These are phyloP conservation scores for Penicillium psychrosexuale DNA, from an alignment of 2,329 filamentous ascomycete species.

Conservation along the genomic window DNA sequence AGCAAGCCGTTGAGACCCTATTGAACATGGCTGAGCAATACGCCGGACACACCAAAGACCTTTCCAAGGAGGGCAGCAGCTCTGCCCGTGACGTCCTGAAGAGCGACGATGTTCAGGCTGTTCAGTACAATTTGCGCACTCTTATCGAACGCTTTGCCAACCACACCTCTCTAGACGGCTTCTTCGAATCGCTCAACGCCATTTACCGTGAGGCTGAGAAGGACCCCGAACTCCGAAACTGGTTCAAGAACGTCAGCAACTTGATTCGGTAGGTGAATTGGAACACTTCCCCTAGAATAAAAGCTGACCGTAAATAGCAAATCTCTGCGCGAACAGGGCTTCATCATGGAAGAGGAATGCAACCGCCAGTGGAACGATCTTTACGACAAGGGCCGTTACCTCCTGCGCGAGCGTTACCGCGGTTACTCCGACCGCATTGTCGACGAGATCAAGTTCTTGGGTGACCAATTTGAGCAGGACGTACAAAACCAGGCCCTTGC, in stretches of 20 bases:
- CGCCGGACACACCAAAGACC: conserved; percentile 65
- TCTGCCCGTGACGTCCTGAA: conserved; percentile 69
- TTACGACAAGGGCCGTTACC: conserved; percentile 79
- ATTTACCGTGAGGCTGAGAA: conserved; percentile 84
- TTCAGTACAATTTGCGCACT: conserved; percentile 77
- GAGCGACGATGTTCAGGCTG: conserved; percentile 62
- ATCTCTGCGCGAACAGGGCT: conserved; percentile 85
- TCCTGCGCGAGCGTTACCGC: conserved; percentile 85
- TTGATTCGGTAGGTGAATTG: conserved; percentile 59
- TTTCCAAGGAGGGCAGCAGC: conserved; percentile 63
- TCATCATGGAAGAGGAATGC: conserved; percentile 76
- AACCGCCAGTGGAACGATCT: conserved; percentile 79
- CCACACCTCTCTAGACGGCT: conserved; percentile 79
- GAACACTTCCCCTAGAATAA: not conserved
- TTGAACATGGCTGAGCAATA: conserved; percentile 83
- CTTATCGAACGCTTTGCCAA: conserved; percentile 96
- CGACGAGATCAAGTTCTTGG: conserved; percentile 87
- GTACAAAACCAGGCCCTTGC: conserved; percentile 79
- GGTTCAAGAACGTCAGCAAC: conserved; percentile 76
- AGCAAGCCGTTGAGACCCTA: conserved; percentile 84
- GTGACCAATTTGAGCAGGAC: conserved; percentile 84
- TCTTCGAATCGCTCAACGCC: conserved; percentile 78
- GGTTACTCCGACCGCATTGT: conserved; percentile 79
- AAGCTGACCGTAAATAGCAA: conserved; percentile 47
- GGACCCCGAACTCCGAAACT: conserved; percentile 80